Conservation (phyloP, 768 basidiomycete species). For the Tylopilus sp. region DNA sequence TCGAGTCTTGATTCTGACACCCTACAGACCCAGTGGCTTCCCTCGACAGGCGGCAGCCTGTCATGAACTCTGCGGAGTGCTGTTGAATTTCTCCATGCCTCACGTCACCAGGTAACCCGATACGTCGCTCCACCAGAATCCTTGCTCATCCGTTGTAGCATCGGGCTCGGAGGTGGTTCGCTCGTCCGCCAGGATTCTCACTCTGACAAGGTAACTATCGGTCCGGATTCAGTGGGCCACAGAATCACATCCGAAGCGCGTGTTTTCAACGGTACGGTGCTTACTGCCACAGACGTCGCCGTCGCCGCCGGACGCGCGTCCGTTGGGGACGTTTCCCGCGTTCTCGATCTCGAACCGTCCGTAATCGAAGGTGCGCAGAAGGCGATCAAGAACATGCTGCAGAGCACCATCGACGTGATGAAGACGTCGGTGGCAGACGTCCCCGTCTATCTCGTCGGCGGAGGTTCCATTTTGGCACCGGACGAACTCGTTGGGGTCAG, state of each 20-base stretch:
- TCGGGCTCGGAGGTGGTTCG: conserved; percentile 66
- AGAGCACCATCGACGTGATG: conserved; percentile 57
- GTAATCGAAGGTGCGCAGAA: conserved; percentile 35
- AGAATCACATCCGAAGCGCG: conserved; percentile 44
- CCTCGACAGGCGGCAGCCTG: conserved; percentile 62
- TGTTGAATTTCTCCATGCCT: conserved; percentile 60
- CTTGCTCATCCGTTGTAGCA: conserved; percentile 29
- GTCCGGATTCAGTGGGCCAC: conserved; percentile 66
- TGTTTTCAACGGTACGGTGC: conserved; percentile 52
- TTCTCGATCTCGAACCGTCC: conserved; percentile 22
- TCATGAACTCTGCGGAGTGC: conserved; percentile 57
- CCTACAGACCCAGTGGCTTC: conserved; percentile 46
- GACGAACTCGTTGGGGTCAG: conserved; percentile 48
- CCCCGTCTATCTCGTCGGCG: conserved; percentile 61
- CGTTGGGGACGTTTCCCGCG: conserved; percentile 27
- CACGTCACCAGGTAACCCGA: conserved; percentile 40
- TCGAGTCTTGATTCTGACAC: conserved; percentile 9
- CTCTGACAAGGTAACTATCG: conserved; percentile 45
- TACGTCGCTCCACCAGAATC: conserved; percentile 2
- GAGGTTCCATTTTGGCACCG: conserved; percentile 60
- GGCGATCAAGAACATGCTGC: conserved; percentile 40
- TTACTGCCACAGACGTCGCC: conserved; percentile 62
- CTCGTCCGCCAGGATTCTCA: conserved; percentile 37
- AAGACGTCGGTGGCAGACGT: conserved; percentile 59
- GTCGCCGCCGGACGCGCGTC: conserved; percentile 39